A percentile compares a stretch with the other conserved stretches of the same genome.
Evolutionary conservation across 306 rosid genomes (phyloP).

Genomic region (Cotoneaster glaucophyllus): DNA sequence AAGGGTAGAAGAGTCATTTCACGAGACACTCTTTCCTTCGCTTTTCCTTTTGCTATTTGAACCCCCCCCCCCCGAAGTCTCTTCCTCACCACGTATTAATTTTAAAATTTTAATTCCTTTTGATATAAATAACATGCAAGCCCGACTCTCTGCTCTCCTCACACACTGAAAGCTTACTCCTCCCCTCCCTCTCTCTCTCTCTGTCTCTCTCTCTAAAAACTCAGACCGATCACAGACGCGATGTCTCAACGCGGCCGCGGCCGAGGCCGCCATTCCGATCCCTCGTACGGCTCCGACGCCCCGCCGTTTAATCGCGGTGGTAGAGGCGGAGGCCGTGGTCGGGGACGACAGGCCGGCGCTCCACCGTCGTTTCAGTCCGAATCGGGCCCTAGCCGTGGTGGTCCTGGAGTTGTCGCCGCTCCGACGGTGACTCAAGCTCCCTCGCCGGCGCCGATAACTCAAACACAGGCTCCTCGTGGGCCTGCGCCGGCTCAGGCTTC

Average conservation of each 20-base stretch:
- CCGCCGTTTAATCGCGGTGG: not conserved
- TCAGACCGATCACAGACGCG: not conserved
- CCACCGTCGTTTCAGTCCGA: not conserved
- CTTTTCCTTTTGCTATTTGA: not conserved
- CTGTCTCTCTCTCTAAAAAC: not conserved
- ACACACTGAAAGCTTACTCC: not conserved
- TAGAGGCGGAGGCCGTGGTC: not conserved
- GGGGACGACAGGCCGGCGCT: conserved; percentile 12
- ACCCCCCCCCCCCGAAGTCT: not conserved
- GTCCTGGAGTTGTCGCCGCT: not conserved
- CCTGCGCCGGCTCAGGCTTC: not conserved
- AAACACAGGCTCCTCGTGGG: not conserved
- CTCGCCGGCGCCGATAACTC: not conserved
- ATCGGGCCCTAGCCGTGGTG: not conserved
- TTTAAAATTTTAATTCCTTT: not conserved
- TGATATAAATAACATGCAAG: not conserved
- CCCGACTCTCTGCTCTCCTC: not conserved
- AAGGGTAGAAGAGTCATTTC: not conserved
- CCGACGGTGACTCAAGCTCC: not conserved
- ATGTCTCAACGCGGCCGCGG: conserved; percentile 25
- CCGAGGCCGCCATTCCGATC: not conserved
- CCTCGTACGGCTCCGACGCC: conserved; percentile 11
- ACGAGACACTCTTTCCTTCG: not conserved
- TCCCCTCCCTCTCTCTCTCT: not conserved
- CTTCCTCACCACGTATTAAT: not conserved